phyloP scores from a whole-genome alignment of 495 filamentous ascomycete genomes.

The Penicillium subrubescens region DNA sequence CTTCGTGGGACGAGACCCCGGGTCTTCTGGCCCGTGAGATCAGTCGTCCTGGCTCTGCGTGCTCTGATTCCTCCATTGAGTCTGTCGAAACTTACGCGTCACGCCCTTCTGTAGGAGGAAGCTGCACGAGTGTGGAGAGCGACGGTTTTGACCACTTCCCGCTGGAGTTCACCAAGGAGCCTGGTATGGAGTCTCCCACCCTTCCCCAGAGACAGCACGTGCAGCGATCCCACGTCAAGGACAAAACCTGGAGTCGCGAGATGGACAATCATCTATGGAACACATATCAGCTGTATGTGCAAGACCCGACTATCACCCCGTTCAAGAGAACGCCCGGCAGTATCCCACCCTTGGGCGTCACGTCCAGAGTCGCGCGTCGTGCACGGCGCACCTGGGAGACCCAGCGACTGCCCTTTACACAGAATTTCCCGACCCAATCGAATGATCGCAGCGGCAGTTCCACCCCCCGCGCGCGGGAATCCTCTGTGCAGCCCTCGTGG shows the following conservation, averaged over 20 bases:
- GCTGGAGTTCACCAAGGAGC: slow-evolving; percentile 42
- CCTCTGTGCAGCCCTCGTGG: slow-evolving; percentile 57
- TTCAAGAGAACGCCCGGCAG: slow-evolving; percentile 87
- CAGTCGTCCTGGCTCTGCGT: slow-evolving; percentile 58
- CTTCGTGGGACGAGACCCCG: slow-evolving; percentile 36
- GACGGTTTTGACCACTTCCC: slow-evolving; percentile 59
- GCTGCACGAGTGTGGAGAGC: slow-evolving; percentile 69
- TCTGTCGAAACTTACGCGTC: slow-evolving; percentile 67
- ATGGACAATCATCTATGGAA: slow-evolving; percentile 96
- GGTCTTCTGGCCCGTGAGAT: slow-evolving; percentile 38
- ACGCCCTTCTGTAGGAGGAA: slow-evolving; percentile 64
- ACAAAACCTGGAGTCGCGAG: slow-evolving; percentile 72
- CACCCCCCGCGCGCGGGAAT: slow-evolving; percentile 54
- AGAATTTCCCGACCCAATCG: slow-evolving; percentile 9
- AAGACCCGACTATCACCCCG: slow-evolving; percentile 90
- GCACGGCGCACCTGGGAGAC: slow-evolving; percentile 80
- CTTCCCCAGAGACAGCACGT: slow-evolving; percentile 27
- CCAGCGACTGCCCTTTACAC: slow-evolving; percentile 21
- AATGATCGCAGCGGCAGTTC: slow-evolving; percentile 59
- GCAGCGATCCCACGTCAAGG: slow-evolving; percentile 10
- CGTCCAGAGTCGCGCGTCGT: slow-evolving; percentile 82
- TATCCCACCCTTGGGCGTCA: slow-evolving; percentile 87
- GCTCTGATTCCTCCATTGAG: slow-evolving; percentile 71
- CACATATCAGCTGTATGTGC: slow-evolving; percentile 82
- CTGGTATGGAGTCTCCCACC: slow-evolving; percentile 36